These are phyloP conservation scores for Apiotrichum akiyoshidainum DNA, from an alignment of 1,284 basidiomycete genomes.

Conservation along the genomic window DNA sequence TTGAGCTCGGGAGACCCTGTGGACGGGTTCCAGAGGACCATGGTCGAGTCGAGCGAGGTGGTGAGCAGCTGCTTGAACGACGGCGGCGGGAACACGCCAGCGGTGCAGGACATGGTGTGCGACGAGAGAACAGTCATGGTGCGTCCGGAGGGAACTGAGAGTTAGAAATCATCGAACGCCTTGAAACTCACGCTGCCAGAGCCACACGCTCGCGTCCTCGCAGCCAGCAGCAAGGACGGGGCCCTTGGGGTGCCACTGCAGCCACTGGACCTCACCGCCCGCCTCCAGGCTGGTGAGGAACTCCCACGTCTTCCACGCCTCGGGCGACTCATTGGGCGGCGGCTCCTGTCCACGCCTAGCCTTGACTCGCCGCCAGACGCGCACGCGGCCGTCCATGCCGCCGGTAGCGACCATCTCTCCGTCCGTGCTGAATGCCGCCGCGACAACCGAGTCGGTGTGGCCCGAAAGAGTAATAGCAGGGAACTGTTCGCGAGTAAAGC, in stretches of 20 bases:
- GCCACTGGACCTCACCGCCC: slow-evolving; percentile 92
- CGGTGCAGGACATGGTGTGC: slow-evolving; percentile 78
- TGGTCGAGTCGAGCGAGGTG: slow-evolving; percentile 73
- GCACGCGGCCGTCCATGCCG: slow-evolving; percentile 93
- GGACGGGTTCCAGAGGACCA: slow-evolving; percentile 91
- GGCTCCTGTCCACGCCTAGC: slow-evolving; percentile 7
- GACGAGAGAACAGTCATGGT: slow-evolving; percentile 95
- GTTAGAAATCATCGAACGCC: background rate
- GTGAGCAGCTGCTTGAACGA: slow-evolving; percentile 82
- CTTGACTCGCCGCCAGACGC: slow-evolving; percentile 78
- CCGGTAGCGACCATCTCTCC: slow-evolving; percentile 91
- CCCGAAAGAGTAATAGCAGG: slow-evolving; percentile 79
- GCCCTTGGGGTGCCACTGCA: slow-evolving; percentile 96
- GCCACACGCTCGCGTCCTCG: slow-evolving; percentile 90
- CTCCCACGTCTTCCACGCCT: slow-evolving; percentile 75
- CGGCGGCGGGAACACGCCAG: slow-evolving; percentile 73
- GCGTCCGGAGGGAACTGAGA: slow-evolving; percentile 80
- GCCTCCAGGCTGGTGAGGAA: slow-evolving; percentile 90
- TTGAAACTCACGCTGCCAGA: slow-evolving; percentile 76
- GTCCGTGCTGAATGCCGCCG: slow-evolving; percentile 74
- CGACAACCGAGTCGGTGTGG: slow-evolving; percentile 86
- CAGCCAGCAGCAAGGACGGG: slow-evolving; percentile 83
- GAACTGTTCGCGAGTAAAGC: slow-evolving; percentile 61
- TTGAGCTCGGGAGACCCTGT: slow-evolving; percentile 63
- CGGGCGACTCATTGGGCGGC: slow-evolving; percentile 8